Evolutionary conservation across 352 stramenopile species (phyloP).

Genomic region (Blastocystis sp.): DNA sequence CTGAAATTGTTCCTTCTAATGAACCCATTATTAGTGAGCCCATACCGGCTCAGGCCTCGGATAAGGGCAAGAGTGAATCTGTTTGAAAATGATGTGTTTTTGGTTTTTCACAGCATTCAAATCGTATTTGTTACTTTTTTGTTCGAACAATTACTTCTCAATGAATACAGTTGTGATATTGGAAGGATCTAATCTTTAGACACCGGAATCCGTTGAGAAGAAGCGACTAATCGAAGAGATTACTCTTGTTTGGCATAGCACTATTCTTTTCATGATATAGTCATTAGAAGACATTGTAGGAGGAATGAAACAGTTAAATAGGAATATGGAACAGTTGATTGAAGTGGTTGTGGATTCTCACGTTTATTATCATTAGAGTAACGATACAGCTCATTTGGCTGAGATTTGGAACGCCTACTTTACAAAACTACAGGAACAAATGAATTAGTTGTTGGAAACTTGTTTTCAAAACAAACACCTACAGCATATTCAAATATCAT

Average conservation of each 20-base stretch:
- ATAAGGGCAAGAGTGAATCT: no score
- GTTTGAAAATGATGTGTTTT: no score
- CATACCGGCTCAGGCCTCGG: no score
- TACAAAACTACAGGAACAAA: conserved; percentile 12
- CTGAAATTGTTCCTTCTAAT: no score
- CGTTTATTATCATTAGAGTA: neutral
- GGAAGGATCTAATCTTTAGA: neutral
- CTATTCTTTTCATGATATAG: neutral
- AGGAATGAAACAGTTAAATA: conserved; percentile 52
- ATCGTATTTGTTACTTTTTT: no score
- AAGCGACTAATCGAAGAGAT: conserved; percentile 60
- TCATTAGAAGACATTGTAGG: conserved; percentile 27
- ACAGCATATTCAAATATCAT: neutral
- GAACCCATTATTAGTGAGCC: no score
- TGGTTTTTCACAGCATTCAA: no score
- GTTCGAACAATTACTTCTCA: no score
- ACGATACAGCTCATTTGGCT: conserved; percentile 35
- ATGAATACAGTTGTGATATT: no score
- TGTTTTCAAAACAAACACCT: neutral
- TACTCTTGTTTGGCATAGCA: neutral
- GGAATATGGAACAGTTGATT: conserved; percentile 65
- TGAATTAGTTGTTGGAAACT: neutral
- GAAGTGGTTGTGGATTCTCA: neutral
- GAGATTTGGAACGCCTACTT: conserved; percentile 53
- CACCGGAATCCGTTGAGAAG: conserved; percentile 28